Evolutionary conservation across 768 basidiomycete species (phyloP), one percentile per base, ranked within the genome.

Genomic region (Suillus cothurnatus): DNA sequence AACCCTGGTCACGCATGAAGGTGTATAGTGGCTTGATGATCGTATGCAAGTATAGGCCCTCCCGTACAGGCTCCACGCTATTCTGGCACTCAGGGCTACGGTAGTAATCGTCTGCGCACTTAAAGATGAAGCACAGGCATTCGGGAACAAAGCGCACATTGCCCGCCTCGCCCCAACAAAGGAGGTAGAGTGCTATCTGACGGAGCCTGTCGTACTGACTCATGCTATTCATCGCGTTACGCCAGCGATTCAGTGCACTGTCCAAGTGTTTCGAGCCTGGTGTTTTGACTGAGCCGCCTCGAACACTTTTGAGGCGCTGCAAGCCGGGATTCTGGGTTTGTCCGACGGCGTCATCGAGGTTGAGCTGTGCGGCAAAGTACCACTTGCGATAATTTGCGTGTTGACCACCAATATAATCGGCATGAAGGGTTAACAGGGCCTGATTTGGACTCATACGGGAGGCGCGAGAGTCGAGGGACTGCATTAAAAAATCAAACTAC

Each of bases 301-400:
- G 92, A 70, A 95, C 90, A 57, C 90, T 92, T 73, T 91, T 91
- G 57, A 96, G 86, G 23, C 95, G 91, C 65, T 94, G 89, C 31
- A 97, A 85, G 67, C 95, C 95, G 15, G 94, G 94, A 77, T 98
- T 97, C 74, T 97, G 92, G 11, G 91, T 88, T 70, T 95, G 91
- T 57, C 97, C 97, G 65, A 99, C 95, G 34, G 97, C 97, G 72
- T 99, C 97, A 80, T 99, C 97, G 64, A 99, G 91, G 76, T 99
- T 97, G 76, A 99, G 92, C 76, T 99, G 97, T 15, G 97, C 95
- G 43, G 97, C 97, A 77, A 99, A 99, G 76, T 99, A 99, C 97
- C 97, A 99, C 79, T 99, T 98, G 76, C 97, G 92, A 78, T 99
- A 99, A 82, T 99, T 99, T 70, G 97, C 97, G 74, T 99, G 93